phyloP scores from a whole-genome alignment of 2,329 filamentous ascomycete genomes.

The Neopestalotiopsis sp. region DNA sequence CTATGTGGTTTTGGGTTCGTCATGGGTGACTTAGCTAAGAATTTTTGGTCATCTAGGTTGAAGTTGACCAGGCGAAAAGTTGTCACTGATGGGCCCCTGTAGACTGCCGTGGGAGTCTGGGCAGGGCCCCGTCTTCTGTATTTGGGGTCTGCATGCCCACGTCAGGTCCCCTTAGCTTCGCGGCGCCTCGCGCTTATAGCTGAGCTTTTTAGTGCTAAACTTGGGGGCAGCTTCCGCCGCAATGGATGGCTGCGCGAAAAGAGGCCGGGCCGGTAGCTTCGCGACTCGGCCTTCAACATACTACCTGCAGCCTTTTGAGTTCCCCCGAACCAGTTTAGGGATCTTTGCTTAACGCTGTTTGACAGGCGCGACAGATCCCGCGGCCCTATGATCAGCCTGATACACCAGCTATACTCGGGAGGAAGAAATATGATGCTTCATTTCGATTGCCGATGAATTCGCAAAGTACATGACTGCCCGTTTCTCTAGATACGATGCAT shows the following conservation, averaged over 20 bases:
- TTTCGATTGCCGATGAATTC: background rate
- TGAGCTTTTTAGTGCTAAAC: background rate
- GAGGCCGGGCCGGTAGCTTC: background rate
- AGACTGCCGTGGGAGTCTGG: background rate
- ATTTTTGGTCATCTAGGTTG: background rate
- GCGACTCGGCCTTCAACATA: background rate
- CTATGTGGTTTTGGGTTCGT: background rate
- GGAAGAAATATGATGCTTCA: background rate
- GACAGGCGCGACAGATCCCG: too few relatives aligned
- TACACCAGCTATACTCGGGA: background rate
- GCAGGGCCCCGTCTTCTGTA: background rate
- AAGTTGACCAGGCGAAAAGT: background rate
- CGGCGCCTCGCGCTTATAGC: slow-evolving; percentile 2
- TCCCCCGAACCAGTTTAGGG: too few relatives aligned
- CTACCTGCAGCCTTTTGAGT: too few relatives aligned
- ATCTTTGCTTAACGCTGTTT: too few relatives aligned
- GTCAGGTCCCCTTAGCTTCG: background rate
- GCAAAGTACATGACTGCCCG: background rate
- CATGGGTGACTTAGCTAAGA: background rate
- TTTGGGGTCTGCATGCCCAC: background rate
- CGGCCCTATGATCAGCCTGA: background rate
- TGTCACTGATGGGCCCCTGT: background rate
- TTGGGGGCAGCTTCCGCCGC: background rate
- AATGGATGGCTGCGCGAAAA: background rate
- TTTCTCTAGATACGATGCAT: background rate